A percentile compares a stretch with the other conserved stretches of the same genome.
phyloP scores from a whole-genome alignment of 2,329 filamentous ascomycete genomes.

The Colletotrichum tropicale region DNA sequence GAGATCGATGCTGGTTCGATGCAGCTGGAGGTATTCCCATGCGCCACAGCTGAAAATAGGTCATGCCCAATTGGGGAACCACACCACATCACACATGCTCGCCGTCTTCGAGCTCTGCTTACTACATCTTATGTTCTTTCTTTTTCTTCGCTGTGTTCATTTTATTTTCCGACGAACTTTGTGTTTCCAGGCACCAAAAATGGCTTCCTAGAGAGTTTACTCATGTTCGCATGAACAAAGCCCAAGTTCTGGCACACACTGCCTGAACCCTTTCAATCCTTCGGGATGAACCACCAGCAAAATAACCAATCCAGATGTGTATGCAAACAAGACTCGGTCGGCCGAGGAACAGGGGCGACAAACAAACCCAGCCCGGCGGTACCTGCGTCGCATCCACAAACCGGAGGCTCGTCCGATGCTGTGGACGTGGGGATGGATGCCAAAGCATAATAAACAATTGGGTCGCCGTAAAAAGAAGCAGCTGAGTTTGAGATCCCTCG shows the following conservation, averaged over 20 bases:
- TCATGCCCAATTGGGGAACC: background rate
- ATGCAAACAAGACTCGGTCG: background rate
- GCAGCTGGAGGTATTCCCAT: background rate
- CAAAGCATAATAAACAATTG: background rate
- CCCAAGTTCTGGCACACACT: background rate
- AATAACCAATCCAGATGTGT: background rate
- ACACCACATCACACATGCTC: background rate
- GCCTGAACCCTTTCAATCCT: background rate
- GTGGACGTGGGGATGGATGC: background rate
- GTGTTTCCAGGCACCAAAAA: background rate
- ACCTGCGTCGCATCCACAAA: background rate
- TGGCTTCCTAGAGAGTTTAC: background rate
- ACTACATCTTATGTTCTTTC: background rate
- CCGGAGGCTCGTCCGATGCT: background rate
- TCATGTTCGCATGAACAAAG: background rate
- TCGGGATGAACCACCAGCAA: background rate
- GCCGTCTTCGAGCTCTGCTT: background rate
- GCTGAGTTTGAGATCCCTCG: background rate
- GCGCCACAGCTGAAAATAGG: conserved; percentile 12
- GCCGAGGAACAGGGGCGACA: background rate
- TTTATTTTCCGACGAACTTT: background rate
- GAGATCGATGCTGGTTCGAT: background rate
- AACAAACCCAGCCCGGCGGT: background rate
- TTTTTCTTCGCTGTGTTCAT: background rate
- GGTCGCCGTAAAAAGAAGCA: background rate